Conservation (phyloP, 768 basidiomycete species). For the Epithele typhae region DNA sequence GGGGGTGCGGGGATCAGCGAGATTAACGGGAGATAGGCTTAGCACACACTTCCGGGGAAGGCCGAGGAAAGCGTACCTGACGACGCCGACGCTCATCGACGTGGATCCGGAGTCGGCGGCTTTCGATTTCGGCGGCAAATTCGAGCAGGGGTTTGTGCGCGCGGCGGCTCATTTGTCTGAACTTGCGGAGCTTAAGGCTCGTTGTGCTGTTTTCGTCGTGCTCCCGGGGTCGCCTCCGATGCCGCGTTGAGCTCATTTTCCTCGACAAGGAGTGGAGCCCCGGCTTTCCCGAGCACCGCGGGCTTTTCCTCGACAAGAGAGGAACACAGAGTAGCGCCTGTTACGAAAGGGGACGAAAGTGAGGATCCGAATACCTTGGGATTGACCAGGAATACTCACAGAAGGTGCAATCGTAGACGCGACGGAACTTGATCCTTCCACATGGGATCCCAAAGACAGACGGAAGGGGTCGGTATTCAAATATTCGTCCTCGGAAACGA, state of each 20-base stretch:
- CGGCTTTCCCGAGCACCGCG: not conserved
- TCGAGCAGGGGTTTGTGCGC: slow-evolving; percentile 11
- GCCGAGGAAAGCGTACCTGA: too few species aligned
- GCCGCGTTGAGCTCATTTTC: not conserved
- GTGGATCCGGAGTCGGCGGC: too few species aligned
- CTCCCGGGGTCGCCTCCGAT: not conserved
- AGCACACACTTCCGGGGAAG: too few species aligned
- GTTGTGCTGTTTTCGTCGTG: too few species aligned
- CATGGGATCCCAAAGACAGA: not conserved
- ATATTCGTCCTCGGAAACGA: not conserved
- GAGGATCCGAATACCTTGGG: not conserved
- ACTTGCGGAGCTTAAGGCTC: slow-evolving; percentile 10
- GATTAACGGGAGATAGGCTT: too few species aligned
- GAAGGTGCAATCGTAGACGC: too few species aligned
- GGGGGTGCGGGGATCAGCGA: too few species aligned
- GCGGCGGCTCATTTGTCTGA: slow-evolving; percentile 7
- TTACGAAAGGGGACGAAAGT: not conserved
- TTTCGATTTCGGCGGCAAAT: slow-evolving; percentile 11
- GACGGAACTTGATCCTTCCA: not conserved
- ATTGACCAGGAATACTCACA: not conserved
- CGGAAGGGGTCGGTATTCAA: not conserved
- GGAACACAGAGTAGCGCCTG: not conserved
- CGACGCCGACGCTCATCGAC: too few species aligned
- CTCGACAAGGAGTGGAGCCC: not conserved
- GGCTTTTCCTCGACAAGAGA: slow-evolving; percentile 1